Evolutionary conservation across 805 yeast genomes (phyloP), one percentile per base, ranked within the genome.

Genomic region (Wickerhamomyces chambardii): DNA sequence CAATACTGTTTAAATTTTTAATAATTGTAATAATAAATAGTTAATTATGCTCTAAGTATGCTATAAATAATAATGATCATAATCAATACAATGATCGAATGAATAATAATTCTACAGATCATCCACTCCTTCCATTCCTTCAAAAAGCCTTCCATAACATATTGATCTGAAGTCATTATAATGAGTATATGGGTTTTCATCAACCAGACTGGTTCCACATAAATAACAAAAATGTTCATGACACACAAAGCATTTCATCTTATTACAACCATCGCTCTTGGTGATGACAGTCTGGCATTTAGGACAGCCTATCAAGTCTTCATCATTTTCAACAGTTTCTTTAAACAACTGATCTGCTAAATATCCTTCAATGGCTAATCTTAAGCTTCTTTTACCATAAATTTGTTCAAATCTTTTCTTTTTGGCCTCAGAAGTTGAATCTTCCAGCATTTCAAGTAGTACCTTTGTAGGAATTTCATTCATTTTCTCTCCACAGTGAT

Each of bases 221-320:
- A 74, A 30, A 39, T 68, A 71, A 47, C 84, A 77, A 42, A 78
- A 77, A 30, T 52, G 45, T 0, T 67, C 57, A 5, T 45, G 42
- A 41, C 84, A 78, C 6, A 64, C 54, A 0, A 61, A 42, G 45
- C 85, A 77, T 28, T 59, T 62, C 78, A 78, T 75, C 45, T 73
- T 75, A 46, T 76, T 77, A 50, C 84, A 78, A 5, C 84, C 85
- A 43, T 75, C 82, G 17, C 66, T 56, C 38, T 73, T 64, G 39
- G 74, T 73, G 6, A 74, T 66, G 6, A 66, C 66, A 2, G 66
- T 46, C 14, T 53, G 50, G 46, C 84, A 78, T 4, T 53, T 50
- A 0, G 84, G 84, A 42, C 84, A 78, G 35, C 61, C 51, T 16
- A 60, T 63, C 35, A 70, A 53, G 22, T 64, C 66, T 2, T 59